Percentiles rank a stretch among this genome's conserved stretches.
Evolutionary conservation across 495 filamentous ascomycete genomes (phyloP).

Genomic region (Neurospora sp.): DNA sequence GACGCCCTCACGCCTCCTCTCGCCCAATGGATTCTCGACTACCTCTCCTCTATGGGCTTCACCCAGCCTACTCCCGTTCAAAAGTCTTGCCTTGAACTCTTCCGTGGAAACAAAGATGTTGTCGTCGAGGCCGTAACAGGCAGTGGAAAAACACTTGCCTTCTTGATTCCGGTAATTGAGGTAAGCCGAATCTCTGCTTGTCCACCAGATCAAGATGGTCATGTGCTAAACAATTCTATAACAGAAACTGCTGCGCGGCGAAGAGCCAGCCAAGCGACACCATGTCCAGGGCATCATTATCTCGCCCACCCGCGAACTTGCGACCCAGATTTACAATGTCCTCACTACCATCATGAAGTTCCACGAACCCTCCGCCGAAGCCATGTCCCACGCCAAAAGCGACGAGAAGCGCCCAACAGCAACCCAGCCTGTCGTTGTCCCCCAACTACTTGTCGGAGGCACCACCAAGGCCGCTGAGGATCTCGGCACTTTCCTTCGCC

Average conservation of each 20-base stretch:
- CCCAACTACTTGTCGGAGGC: conserved; percentile 83
- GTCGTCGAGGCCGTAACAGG: conserved; percentile 97
- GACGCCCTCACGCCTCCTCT: conserved; percentile 54
- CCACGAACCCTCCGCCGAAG: conserved; percentile 63
- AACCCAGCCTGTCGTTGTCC: conserved; percentile 50
- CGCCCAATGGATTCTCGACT: conserved; percentile 86
- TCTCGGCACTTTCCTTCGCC: conserved; percentile 65
- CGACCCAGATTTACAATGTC: conserved; percentile 82
- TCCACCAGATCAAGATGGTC: not conserved
- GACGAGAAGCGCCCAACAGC: conserved; percentile 45
- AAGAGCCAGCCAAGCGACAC: conserved; percentile 71
- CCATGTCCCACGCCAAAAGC: conserved; percentile 35
- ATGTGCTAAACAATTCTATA: not conserved
- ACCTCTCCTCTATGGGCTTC: conserved; percentile 76
- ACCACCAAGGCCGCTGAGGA: conserved; percentile 75
- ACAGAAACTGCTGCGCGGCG: conserved; percentile 54
- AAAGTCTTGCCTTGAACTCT: conserved; percentile 83
- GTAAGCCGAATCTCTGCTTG: not conserved
- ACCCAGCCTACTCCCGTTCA: conserved; percentile 87
- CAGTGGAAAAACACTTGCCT: conserved; percentile 88
- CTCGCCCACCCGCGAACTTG: conserved; percentile 87
- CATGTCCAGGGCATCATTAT: conserved; percentile 86
- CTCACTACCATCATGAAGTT: conserved; percentile 66
- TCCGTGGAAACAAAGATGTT: conserved; percentile 89
- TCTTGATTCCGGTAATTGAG: conserved; percentile 80